A percentile compares a stretch with the other conserved stretches of the same genome.
Conservation (phyloP, 192 early-diverging fungal species). For the Dimargaris cristalligena region DNA sequence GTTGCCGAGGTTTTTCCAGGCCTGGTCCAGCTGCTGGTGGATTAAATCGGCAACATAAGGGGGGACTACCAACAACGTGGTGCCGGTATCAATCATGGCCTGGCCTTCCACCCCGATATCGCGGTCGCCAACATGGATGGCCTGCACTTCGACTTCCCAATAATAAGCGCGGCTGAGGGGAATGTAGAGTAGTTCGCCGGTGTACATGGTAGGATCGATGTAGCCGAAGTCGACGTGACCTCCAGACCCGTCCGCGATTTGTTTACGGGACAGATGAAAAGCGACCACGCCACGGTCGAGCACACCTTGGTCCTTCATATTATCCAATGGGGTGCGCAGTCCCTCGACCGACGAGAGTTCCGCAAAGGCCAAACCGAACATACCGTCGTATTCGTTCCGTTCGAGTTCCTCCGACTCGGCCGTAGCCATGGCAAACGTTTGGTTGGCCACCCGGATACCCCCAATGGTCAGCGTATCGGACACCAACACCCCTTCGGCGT, state of each 20-base stretch:
- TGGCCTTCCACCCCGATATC: neutral
- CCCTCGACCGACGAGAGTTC: constrained; percentile 18
- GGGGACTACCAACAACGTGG: constrained; percentile 32
- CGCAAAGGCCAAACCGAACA: constrained; percentile 33
- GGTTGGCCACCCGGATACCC: constrained; percentile 25
- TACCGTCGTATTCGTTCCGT: constrained; percentile 29
- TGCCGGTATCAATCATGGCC: constrained; percentile 40
- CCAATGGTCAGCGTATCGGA: constrained; percentile 27
- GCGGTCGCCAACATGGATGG: constrained; percentile 1
- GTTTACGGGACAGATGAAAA: constrained; percentile 19
- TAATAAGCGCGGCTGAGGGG: constrained; percentile 34
- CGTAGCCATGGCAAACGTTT: constrained; percentile 28
- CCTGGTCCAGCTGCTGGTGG: constrained; percentile 24
- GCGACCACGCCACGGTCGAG: constrained; percentile 28
- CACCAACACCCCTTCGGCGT: constrained; percentile 23
- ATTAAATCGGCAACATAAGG: constrained; percentile 17
- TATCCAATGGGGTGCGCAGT: constrained; percentile 22
- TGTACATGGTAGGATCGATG: constrained; percentile 31
- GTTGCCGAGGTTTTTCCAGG: constrained; percentile 12
- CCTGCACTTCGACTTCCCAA: constrained; percentile 36
- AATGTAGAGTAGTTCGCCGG: constrained; percentile 34
- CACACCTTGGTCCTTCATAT: constrained; percentile 24
- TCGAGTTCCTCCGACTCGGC: constrained; percentile 25
- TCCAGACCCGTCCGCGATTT: constrained; percentile 19
- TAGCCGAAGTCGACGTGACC: constrained; percentile 33